Evolutionary conservation across 2,329 filamentous ascomycete genomes (phyloP).

Genomic region (Cercospora brassicicola): DNA sequence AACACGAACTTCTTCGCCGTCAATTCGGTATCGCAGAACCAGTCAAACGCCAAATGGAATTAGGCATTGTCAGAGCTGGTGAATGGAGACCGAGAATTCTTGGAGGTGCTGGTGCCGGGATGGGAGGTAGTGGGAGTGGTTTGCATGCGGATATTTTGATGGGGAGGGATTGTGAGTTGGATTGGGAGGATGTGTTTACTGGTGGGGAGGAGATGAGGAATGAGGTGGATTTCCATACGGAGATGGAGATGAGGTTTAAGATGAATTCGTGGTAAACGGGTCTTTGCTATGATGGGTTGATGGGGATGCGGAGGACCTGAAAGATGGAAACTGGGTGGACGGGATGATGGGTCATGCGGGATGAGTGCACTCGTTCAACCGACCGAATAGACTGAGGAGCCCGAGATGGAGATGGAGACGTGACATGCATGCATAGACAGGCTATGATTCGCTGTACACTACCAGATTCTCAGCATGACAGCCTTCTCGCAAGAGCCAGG

Average conservation of each 20-base stretch:
- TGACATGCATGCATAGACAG: constrained; percentile 4
- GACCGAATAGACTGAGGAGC: not conserved
- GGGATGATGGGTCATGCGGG: constrained; percentile 1
- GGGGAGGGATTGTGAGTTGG: constrained; percentile 73
- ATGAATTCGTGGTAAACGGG: constrained; percentile 58
- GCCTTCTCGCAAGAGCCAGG: not conserved
- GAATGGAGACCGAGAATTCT: constrained; percentile 76
- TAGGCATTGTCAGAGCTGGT: constrained; percentile 78
- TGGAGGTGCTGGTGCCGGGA: constrained; percentile 43
- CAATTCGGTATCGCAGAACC: constrained; percentile 92
- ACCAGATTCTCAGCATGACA: not conserved
- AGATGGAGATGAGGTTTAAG: constrained; percentile 90
- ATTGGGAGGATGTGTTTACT: constrained; percentile 91
- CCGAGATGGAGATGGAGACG: not conserved
- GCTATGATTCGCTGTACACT: constrained; percentile 21
- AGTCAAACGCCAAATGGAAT: constrained; percentile 88
- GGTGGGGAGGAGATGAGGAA: constrained; percentile 67
- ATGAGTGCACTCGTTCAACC: not conserved
- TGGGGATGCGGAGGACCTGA: not conserved
- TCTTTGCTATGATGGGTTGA: no score
- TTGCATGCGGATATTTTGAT: constrained; percentile 85
- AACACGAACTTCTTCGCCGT: constrained; percentile 83
- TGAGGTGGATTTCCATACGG: constrained; percentile 73
- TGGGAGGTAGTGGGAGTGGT: constrained; percentile 40
- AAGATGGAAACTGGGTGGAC: not conserved